Conservation (phyloP, 768 basidiomycete species). For the Termitomyces sp. region DNA sequence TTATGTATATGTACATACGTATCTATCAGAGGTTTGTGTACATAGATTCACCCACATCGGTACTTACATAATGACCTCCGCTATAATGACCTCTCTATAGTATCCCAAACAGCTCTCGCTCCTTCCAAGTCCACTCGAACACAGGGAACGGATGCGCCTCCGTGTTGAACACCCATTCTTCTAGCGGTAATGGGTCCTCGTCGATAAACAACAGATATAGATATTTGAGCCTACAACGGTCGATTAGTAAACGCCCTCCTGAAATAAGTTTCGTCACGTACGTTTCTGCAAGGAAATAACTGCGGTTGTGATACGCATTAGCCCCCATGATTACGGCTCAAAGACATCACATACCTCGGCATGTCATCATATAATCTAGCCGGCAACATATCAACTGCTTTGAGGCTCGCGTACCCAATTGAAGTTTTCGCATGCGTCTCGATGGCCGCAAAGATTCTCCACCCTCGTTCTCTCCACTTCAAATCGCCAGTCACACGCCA, state of each 20-base stretch:
- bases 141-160: constrained; percentile 79
- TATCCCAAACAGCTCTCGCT: constrained; percentile 42
- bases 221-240: constrained; percentile 56
- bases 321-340: not conserved
- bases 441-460: constrained; percentile 67
- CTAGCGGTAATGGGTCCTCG: constrained; percentile 54
- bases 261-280: constrained; percentile 21
- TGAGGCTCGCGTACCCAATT: constrained; percentile 60
- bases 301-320: not conserved
- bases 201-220: constrained; percentile 67
- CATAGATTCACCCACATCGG: no score
- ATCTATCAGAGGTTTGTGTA: no score
- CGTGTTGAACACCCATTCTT: constrained; percentile 61
- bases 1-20: no score
- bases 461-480: constrained; percentile 69
- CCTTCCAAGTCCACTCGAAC: constrained; percentile 56
- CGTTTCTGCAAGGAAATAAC: constrained; percentile 49
- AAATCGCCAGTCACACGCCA: constrained; percentile 67
- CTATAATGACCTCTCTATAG: no score
- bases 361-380: constrained; percentile 48
- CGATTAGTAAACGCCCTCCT: not conserved
- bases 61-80: no score
- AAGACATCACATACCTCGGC: constrained; percentile 61
- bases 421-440: constrained; percentile 54
- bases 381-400: constrained; percentile 40